Conservation (phyloP, 2,329 filamentous ascomycete species). For the Fusarium scirpi region DNA sequence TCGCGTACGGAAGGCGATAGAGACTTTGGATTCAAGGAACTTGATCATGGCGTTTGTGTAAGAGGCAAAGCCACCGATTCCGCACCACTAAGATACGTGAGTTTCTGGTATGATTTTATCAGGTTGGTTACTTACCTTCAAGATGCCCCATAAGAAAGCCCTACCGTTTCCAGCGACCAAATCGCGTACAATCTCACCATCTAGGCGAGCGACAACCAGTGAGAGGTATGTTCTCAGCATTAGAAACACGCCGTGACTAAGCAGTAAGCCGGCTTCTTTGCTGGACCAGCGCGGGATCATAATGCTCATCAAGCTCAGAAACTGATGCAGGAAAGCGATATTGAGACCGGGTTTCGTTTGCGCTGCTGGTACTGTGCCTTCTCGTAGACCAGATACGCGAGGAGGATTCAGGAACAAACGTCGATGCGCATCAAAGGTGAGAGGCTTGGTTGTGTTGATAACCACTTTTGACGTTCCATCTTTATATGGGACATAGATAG, state of each 20-base stretch:
- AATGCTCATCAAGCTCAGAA: slow-evolving; percentile 94
- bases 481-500: slow-evolving; percentile 95
- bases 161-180: slow-evolving; percentile 94
- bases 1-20: slow-evolving; percentile 95
- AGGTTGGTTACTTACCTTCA: slow-evolving; percentile 68
- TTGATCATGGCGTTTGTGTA: slow-evolving; percentile 99
- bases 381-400: slow-evolving; percentile 79
- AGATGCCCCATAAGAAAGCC: slow-evolving; percentile 86
- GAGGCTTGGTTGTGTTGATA: slow-evolving; percentile 88
- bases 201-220: slow-evolving; percentile 88
- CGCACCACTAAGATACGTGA: slow-evolving; percentile 75
- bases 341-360: slow-evolving; percentile 96
- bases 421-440: slow-evolving; percentile 96
- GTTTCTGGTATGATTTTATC: background rate
- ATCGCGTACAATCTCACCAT: slow-evolving; percentile 96
- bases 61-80: slow-evolving; percentile 90
- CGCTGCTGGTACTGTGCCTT: slow-evolving; percentile 82
- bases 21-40: slow-evolving; percentile 96
- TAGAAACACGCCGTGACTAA: slow-evolving; percentile 90
- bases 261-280: slow-evolving; percentile 90
- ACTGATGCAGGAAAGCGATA: slow-evolving; percentile 95
- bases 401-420: slow-evolving; percentile 93
- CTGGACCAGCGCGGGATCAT: slow-evolving; percentile 97
- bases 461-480: slow-evolving; percentile 89
- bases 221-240: slow-evolving; percentile 95